These are phyloP conservation scores for Wallemia mellicola DNA, from an alignment of 1,284 basidiomycete species.

Conservation along the genomic window DNA sequence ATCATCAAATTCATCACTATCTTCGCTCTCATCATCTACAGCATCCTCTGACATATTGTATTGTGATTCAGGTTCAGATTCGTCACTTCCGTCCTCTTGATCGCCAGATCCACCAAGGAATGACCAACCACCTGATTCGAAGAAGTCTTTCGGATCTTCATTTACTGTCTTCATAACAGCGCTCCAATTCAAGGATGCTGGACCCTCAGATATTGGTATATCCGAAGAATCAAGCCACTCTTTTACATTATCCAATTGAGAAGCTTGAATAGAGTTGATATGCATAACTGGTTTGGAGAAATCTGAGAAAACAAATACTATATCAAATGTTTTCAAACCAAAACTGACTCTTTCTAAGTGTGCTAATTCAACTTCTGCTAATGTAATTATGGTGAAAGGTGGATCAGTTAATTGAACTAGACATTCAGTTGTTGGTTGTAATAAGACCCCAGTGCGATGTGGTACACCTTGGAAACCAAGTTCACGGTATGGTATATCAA, in stretches of 20 bases:
- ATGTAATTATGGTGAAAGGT: constrained; percentile 83
- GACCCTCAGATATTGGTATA: constrained; percentile 80
- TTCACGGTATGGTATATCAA: constrained; percentile 91
- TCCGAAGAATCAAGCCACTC: constrained; percentile 77
- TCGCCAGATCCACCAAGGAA: constrained; percentile 51
- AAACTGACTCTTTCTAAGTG: constrained; percentile 94
- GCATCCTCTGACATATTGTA: constrained; percentile 13
- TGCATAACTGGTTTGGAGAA: constrained; percentile 73
- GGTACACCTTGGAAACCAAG: constrained; percentile 93
- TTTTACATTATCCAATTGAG: constrained; percentile 76
- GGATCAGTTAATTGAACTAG: constrained; percentile 82
- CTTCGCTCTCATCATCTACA: constrained; percentile 13
- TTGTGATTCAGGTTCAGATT: constrained; percentile 13
- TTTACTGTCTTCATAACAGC: constrained; percentile 95
- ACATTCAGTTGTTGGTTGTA: constrained; percentile 92
- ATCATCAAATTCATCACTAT: constrained; percentile 8
- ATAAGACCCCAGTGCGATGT: constrained; percentile 69
- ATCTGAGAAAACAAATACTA: constrained; percentile 87
- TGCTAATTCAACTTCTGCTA: constrained; percentile 81
- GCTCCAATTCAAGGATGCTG: constrained; percentile 92
- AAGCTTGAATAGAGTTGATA: constrained; percentile 78
- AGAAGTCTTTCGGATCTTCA: constrained; percentile 84
- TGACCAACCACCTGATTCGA: constrained; percentile 78
- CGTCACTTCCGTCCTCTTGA: constrained; percentile 11
- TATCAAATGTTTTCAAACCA: constrained; percentile 84